Base-by-base conservation (phyloP, 495 filamentous ascomycete species). In the Aspergillus egyptiacus region DNA sequence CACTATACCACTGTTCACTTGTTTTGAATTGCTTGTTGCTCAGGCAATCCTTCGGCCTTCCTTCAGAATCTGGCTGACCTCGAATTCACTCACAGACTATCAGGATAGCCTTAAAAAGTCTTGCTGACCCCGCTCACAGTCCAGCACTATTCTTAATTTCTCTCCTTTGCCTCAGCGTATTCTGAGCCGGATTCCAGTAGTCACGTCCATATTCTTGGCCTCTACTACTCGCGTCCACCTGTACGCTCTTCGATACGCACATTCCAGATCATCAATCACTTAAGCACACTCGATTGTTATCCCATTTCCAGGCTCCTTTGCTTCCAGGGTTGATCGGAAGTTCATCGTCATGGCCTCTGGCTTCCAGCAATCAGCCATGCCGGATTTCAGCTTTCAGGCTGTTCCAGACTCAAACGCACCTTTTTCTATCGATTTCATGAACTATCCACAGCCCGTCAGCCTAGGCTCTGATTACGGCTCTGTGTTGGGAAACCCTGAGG, bases 301-400 rank as follows among this genome's bases (percentile, higher is more conserved):
- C 17, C 3, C 14, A 19, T 9, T 14, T 36, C 14, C n/a, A 15
- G 43, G 6, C 28, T 19, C 8, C 31, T 7, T 14, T 14, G 31
- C n/a, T 27, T 14, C 19, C 37, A 22, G 28, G 9, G 27, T 25
- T 24, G 28, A 14, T 17, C 32, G 6, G 36, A 6, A 40, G 35
- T 6, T 19, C 18, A 27, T 38, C 17, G 30, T 13, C 18, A 51
- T 51, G 48, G 39, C 43, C 15, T 15, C 48, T 19, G 25, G 39
- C 3, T 33, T 44, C 23, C 32, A 41, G 6, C 37, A 35, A n/a
- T 10, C 39, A 14, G 22, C 18, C 23, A 24, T 51, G 17, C 48
- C 43, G 22, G 39, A 22, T 8, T 13, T 39, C 23, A 22, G 15
- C 22, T 37, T 44, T 30, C 38, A 38, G 23, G 7, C 10, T 25